Evolutionary conservation across 495 filamentous ascomycete species (phyloP).

Genomic region (Hypoxylon rickii): DNA sequence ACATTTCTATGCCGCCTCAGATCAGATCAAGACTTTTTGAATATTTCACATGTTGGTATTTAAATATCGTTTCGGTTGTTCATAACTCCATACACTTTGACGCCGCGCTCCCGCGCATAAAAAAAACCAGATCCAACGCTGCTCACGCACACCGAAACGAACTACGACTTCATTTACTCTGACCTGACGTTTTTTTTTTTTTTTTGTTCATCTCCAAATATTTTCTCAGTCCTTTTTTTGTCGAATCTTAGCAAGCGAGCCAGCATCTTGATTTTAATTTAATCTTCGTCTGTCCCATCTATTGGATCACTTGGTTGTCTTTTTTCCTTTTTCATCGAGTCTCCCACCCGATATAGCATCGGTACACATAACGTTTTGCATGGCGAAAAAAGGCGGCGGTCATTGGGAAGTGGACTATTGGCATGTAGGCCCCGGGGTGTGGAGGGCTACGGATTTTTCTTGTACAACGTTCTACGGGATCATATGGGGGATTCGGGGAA

Average conservation of each 20-base stretch:
- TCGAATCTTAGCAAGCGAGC: conserved; percentile 46
- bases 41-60: conserved; percentile 31
- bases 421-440: conserved; percentile 26
- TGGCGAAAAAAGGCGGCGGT: conserved; percentile 37
- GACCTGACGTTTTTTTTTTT: conserved; percentile 26
- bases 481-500: conserved; percentile 19
- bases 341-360: conserved; percentile 20
- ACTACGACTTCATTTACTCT: conserved; percentile 17
- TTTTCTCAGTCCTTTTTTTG: conserved; percentile 38
- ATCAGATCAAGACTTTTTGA: conserved; percentile 6
- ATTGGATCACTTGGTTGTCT: neutral
- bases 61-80: conserved; percentile 24
- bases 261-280: conserved; percentile 46
- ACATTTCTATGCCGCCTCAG: conserved; percentile 7
- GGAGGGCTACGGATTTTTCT: conserved; percentile 32
- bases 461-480: conserved; percentile 39
- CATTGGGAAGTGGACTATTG: conserved; percentile 31
- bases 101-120: conserved; percentile 23
- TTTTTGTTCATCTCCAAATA: conserved; percentile 13
- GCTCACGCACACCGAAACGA: conserved; percentile 39
- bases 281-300: conserved; percentile 26
- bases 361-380: conserved; percentile 31
- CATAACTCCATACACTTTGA: conserved; percentile 32
- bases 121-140: conserved; percentile 29
- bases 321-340: conserved; percentile 14